A percentile compares a stretch with the other conserved stretches of the same genome.
Conservation (phyloP, 2,329 filamentous ascomycete genomes). For the Alternaria burnsii region DNA sequence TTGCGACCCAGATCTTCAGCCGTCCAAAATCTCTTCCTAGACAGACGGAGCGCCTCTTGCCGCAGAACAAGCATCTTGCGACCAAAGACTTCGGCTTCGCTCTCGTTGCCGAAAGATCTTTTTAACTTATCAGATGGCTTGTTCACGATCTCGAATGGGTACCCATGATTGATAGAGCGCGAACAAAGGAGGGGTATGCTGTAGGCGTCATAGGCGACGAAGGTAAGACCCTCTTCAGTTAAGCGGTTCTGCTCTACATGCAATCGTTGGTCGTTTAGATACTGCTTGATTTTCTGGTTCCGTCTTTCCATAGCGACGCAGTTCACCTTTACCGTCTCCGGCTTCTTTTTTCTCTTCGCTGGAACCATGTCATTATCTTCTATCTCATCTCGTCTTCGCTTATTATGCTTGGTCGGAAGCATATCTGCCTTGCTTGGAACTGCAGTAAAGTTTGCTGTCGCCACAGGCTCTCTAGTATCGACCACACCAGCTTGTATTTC, state of each 20-base stretch:
- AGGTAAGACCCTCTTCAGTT: constrained; percentile 2
- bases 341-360: not conserved
- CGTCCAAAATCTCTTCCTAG: constrained; percentile 6
- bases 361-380: not conserved
- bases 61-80: constrained; percentile 11
- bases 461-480: not conserved
- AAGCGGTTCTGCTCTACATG: constrained; percentile 5
- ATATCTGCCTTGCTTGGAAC: not conserved
- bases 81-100: constrained; percentile 9
- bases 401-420: not conserved
- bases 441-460: not conserved
- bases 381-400: not conserved
- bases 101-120: not conserved
- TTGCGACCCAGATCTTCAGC: constrained; percentile 20
- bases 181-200: constrained; percentile 28
- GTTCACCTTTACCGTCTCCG: not conserved
- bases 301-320: not conserved
- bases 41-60: constrained; percentile 2
- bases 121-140: constrained; percentile 1
- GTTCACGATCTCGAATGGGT: not conserved
- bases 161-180: constrained; percentile 9
- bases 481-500: not conserved
- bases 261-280: not conserved
- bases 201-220: constrained; percentile 16
- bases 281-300: not conserved